A percentile compares a stretch with the other conserved stretches of the same genome.
Conservation (phyloP, 208 protist species). For the Wallacemonas sp. region DNA sequence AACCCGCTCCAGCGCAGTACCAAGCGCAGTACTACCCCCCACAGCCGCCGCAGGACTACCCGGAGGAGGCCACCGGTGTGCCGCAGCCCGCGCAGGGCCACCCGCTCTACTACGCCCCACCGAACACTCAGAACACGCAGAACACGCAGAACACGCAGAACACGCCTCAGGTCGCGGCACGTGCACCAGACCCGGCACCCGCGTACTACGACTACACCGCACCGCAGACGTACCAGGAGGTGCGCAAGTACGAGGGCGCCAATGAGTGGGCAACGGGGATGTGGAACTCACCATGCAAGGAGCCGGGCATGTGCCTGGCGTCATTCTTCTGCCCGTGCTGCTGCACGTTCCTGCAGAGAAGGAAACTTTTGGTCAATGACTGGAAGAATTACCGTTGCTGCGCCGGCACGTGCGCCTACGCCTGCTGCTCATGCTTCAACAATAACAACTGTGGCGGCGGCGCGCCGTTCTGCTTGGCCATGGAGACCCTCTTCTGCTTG, state of each 20-base stretch:
- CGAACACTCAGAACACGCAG: conserved; percentile 8
- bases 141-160: not conserved
- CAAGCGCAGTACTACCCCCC: not conserved
- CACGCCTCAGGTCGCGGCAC: not conserved
- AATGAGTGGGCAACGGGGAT: conserved; percentile 43
- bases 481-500: conserved; percentile 47
- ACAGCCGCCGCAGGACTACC: conserved; percentile 8
- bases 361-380: conserved; percentile 48
- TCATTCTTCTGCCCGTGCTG: conserved; percentile 61
- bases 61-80: conserved; percentile 15
- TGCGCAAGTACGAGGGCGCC: conserved; percentile 34
- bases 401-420: conserved; percentile 47
- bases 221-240: conserved; percentile 30
- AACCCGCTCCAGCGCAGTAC: conserved; percentile 7
- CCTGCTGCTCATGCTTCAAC: conserved; percentile 25
- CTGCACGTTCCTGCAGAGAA: conserved; percentile 53
- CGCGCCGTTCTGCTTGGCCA: conserved; percentile 44
- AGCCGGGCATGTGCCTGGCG: conserved; percentile 42
- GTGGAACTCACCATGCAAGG: conserved; percentile 27
- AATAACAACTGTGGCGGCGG: conserved; percentile 29
- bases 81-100: conserved; percentile 1
- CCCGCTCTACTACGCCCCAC: not conserved
- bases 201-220: conserved; percentile 30
- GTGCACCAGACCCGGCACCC: not conserved
- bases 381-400: conserved; percentile 65